phyloP scores from a whole-genome alignment of 805 yeast genomes.

The Kodamaea jinghongensis region DNA sequence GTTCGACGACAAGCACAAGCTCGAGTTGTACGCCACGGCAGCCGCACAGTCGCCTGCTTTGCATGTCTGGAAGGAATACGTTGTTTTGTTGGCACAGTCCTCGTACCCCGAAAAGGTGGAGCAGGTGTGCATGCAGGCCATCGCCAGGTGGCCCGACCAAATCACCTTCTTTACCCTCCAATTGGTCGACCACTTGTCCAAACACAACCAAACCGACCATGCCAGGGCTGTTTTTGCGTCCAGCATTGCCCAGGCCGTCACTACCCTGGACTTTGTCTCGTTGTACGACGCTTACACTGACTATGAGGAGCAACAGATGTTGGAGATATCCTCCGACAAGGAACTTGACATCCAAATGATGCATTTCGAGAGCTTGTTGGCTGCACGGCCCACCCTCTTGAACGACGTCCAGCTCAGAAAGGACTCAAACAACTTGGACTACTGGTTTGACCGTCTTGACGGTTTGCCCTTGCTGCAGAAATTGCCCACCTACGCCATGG shows the following conservation, averaged over 20 bases:
- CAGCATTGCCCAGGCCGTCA: constrained; percentile 45
- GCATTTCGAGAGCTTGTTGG: constrained; percentile 53
- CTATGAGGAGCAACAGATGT: constrained; percentile 47
- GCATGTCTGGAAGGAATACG: constrained; percentile 46
- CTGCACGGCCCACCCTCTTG: constrained; percentile 53
- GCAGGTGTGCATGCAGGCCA: neutral
- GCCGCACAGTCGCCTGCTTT: constrained; percentile 43
- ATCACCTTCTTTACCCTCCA: constrained; percentile 42
- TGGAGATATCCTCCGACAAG: constrained; percentile 12
- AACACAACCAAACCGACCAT: neutral
- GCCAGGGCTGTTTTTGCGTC: constrained; percentile 34
- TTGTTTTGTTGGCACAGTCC: constrained; percentile 33
- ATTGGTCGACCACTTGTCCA: constrained; percentile 2
- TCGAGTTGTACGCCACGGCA: constrained; percentile 9
- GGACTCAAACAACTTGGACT: constrained; percentile 56
- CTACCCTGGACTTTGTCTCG: constrained; percentile 59
- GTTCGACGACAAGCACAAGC: neutral
- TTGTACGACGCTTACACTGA: constrained; percentile 64
- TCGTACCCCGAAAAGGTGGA: constrained; percentile 3
- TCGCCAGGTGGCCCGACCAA: constrained; percentile 56
- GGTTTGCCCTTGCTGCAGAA: constrained; percentile 31
- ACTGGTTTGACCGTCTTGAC: constrained; percentile 66
- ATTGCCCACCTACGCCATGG: constrained; percentile 58
- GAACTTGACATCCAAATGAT: constrained; percentile 46
- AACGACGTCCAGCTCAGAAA: constrained; percentile 68